Base-by-base conservation (phyloP, 768 basidiomycete genomes). In the Boletellus ananas region DNA sequence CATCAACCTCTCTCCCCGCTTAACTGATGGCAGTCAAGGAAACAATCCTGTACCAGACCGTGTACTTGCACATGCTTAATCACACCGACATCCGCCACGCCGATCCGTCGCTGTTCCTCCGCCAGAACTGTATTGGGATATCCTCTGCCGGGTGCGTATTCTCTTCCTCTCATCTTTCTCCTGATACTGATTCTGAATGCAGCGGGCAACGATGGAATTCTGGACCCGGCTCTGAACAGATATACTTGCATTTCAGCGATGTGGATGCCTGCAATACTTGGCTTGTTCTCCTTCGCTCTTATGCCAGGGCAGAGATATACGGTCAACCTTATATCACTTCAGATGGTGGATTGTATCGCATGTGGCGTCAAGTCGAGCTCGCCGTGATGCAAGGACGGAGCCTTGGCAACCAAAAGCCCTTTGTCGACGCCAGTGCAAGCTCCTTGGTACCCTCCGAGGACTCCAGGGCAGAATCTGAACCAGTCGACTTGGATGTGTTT, bases 351-450 rank as follows among this genome's bases (percentile, higher is more conserved):
- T 79, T 87, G 11, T 91, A 89, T 68, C 83, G 91, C 47, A 87
- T 93, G 80, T 93, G 88, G 87, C 78, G 92, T 44, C 86, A 88
- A 64, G 76, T 93, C 20, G 81, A 88, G 54, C 71, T 93, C 21
- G 78, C 79, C 27, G 74, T 90, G 47, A 73, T 85, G 34, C 85
- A 89, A 67, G 90, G 83, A 12, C 81, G 89, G 35, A 83, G 84
- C 59, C 72, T 94, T 29, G 86, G 87, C 42, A 74, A 73, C 50
- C 66, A 72, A 37, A 79, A 72, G 16, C 64, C 71, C 4, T 60
- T 70, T 47, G 43, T 61, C 27, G 59, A 60, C 11, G 21, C 48
- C 5, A 47, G 52, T 43, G 53, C 68, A 34, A 71, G 66, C 33
- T 50, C 63, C 17, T 43, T 45, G 52, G 58, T 54, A 20, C 57